These are phyloP conservation scores for Populus trichocarpa DNA, from an alignment of 441 rosid genomes.

Conservation along the genomic window DNA sequence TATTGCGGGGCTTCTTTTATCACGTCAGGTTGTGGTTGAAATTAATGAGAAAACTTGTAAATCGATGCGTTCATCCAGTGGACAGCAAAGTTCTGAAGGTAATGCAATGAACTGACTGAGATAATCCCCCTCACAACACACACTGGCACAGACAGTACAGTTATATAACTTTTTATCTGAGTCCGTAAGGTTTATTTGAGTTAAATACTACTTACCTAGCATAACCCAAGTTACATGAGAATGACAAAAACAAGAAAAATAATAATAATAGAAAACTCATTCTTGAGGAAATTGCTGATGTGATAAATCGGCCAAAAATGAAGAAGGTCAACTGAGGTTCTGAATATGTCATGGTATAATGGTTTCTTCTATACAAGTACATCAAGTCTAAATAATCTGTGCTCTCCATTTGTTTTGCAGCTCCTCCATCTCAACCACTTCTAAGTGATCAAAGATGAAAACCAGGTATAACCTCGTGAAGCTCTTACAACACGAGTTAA, in stretches of 20 bases:
- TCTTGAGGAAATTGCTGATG: background rate
- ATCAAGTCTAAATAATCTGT: background rate
- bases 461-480: slow-evolving; percentile 9
- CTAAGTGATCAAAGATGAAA: slow-evolving; percentile 43
- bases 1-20: slow-evolving; percentile 70
- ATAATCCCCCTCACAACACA: background rate
- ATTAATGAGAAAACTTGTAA: slow-evolving; percentile 32
- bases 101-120: slow-evolving; percentile 16
- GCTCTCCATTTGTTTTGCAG: slow-evolving; percentile 34
- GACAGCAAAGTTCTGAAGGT: slow-evolving; percentile 58
- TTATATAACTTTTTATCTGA: background rate
- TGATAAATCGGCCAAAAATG: background rate
- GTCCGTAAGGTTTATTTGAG: background rate
- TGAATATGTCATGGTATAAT: background rate
- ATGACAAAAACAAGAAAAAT: background rate
- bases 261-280: background rate
- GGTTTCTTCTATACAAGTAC: background rate
- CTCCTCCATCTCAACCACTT: slow-evolving; percentile 53
- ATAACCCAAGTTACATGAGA: background rate
- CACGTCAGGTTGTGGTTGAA: slow-evolving; percentile 52
- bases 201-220: background rate
- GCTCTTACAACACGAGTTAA: background rate
- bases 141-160: background rate
- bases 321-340: background rate
- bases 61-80: slow-evolving; percentile 23